These are phyloP conservation scores for Zopfochytrium polystomum DNA, from an alignment of 371 early-diverging fungal genomes.

Conservation along the genomic window DNA sequence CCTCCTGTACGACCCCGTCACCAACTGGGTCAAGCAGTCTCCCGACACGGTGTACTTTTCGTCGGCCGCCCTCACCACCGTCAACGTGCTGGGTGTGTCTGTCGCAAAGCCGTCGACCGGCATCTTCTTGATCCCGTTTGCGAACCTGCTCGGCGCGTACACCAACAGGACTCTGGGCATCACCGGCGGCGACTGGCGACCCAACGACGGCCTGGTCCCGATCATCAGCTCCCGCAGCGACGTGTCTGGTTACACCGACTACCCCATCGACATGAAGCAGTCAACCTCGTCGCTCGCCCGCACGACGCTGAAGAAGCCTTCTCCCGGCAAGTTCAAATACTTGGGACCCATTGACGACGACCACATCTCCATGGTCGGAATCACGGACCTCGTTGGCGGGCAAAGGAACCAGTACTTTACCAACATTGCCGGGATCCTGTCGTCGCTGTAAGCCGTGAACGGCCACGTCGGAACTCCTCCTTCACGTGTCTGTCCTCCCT, in stretches of 20 bases:
- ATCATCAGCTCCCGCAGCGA: constrained; percentile 8
- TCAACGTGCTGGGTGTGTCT: neutral
- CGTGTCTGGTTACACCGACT: constrained; percentile 6
- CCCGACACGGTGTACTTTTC: constrained; percentile 19
- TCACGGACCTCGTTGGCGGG: too few species aligned
- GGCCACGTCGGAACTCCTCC: too few species aligned
- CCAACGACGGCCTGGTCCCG: constrained; percentile 22
- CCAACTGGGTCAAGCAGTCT: constrained; percentile 12
- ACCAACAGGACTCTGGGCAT: neutral
- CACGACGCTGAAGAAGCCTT: too few species aligned
- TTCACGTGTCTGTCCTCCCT: too few species aligned
- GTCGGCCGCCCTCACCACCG: constrained; percentile 11
- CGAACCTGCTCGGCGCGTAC: constrained; percentile 18
- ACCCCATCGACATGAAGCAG: constrained; percentile 5
- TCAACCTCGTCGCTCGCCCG: too few species aligned
- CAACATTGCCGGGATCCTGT: too few species aligned
- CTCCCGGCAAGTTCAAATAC: too few species aligned
- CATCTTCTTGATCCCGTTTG: constrained; percentile 9
- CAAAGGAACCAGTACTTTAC: too few species aligned
- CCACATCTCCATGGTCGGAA: too few species aligned
- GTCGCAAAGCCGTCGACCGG: constrained; percentile 5
- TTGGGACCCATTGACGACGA: too few species aligned
- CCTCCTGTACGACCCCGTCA: neutral
- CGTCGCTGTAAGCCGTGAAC: too few species aligned
- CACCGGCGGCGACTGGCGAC: constrained; percentile 7